A percentile compares a stretch with the other conserved stretches of the same genome.
Evolutionary conservation across 179 eudicot species (phyloP).

Genomic region (Corrigiola litoralis): DNA sequence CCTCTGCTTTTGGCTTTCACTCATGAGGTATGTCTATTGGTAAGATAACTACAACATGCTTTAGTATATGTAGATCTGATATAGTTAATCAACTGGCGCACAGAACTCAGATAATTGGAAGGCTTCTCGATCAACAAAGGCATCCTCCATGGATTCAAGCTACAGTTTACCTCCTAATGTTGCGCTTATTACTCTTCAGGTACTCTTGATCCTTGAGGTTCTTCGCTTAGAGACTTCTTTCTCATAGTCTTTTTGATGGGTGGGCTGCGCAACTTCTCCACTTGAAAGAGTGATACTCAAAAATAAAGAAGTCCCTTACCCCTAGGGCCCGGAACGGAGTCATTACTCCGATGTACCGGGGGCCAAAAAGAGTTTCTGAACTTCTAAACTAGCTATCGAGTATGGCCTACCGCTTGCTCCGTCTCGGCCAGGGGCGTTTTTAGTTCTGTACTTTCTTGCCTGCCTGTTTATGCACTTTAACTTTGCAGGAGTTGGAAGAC

Average conservation of each 20-base stretch:
- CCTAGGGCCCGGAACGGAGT: no score
- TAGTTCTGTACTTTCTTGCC: not conserved
- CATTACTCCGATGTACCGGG: no score
- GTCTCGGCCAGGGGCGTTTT: no score
- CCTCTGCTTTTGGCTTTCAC: conserved; percentile 78
- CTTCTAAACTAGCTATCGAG: no score
- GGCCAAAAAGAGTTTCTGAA: no score
- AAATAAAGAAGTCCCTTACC: no score
- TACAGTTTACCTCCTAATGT: conserved; percentile 80
- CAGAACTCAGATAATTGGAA: conserved; percentile 65
- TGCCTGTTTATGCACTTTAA: conserved; percentile 5
- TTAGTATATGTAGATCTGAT: not conserved
- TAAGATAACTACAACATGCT: not conserved
- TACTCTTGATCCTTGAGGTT: conserved; percentile 14
- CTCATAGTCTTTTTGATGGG: no score
- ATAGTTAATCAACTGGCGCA: not conserved
- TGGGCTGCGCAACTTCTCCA: not conserved
- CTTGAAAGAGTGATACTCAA: not conserved
- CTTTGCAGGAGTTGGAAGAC: conserved; percentile 65
- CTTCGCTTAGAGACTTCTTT: no score
- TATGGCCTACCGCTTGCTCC: no score
- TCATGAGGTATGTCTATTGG: conserved; percentile 50
- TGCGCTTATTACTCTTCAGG: conserved; percentile 88
- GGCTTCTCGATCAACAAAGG: conserved; percentile 43
- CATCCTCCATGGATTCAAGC: conserved; percentile 58